Evolutionary conservation across 108 stramenopile genomes (phyloP).

Genomic region (Pseudonitzschia pungens): DNA sequence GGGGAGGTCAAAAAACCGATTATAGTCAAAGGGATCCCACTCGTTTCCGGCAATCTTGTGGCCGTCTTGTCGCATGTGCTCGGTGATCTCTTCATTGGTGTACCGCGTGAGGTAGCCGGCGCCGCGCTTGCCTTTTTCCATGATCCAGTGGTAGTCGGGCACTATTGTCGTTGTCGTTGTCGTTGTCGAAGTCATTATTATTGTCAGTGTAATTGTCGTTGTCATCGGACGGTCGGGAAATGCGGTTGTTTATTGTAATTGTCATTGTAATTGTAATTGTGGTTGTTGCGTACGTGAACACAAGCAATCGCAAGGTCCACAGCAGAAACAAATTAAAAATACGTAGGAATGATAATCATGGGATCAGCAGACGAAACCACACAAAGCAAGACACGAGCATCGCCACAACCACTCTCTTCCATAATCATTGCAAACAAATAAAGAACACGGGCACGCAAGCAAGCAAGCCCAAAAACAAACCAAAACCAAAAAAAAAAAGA

Average conservation of each 20-base stretch:
- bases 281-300: no score
- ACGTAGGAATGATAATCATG: background rate
- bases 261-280: background rate
- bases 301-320: no score
- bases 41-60: constrained; percentile 78
- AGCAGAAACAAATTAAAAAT: background rate
- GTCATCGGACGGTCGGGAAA: no score
- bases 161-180: constrained; percentile 21
- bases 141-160: constrained; percentile 58
- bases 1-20: constrained; percentile 67
- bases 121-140: background rate
- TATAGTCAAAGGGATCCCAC: constrained; percentile 71
- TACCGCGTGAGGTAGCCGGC: constrained; percentile 67
- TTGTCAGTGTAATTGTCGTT: background rate
- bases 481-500: background rate
- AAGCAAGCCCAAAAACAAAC: no score
- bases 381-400: background rate
- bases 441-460: no score
- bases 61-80: constrained; percentile 40
- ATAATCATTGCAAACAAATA: no score
- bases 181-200: background rate
- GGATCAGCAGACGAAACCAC: background rate
- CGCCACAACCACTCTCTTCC: background rate
- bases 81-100: constrained; percentile 58
- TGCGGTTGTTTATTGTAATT: no score